These are phyloP conservation scores for Carex cristatella DNA, from an alignment of 176 grass and related monocot species.

Conservation along the genomic window DNA sequence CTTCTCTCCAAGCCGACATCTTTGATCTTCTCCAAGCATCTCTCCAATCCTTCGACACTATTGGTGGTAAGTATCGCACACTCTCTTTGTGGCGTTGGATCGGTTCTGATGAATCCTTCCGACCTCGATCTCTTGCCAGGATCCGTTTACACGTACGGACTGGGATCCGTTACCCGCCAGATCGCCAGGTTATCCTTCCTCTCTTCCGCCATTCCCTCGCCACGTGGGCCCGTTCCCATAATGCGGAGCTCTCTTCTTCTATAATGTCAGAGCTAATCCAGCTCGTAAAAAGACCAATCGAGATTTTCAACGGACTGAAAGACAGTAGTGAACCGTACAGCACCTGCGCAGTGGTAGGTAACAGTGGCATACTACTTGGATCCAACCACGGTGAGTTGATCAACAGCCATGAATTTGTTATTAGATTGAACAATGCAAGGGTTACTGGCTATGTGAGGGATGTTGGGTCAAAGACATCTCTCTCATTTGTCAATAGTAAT, in stretches of 20 bases:
- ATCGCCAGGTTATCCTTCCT: background rate
- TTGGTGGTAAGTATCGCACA: conserved; percentile 8
- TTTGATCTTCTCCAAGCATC: conserved; percentile 25
- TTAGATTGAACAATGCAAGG: conserved; percentile 82
- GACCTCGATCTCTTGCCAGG: background rate
- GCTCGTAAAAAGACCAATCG: conserved; percentile 25
- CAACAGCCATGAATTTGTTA: conserved; percentile 58
- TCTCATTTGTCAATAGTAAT: conserved; percentile 82
- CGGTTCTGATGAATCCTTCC: background rate
- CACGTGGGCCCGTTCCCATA: conserved; percentile 11
- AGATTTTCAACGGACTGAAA: conserved; percentile 1
- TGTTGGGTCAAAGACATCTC: conserved; percentile 50
- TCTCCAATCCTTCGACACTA: conserved; percentile 6
- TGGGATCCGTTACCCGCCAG: conserved; percentile 10
- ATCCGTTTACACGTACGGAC: conserved; percentile 16
- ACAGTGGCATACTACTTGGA: conserved; percentile 65
- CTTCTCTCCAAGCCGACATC: conserved; percentile 15
- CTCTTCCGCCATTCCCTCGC: conserved; percentile 16
- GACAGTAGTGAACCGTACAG: conserved; percentile 12
- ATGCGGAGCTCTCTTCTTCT: background rate
- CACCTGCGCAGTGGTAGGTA: conserved; percentile 69
- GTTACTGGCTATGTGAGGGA: conserved; percentile 29
- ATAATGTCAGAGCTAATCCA: conserved; percentile 12
- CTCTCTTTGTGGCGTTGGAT: conserved; percentile 14
- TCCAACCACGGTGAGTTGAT: conserved; percentile 43